A percentile compares a stretch with the other conserved stretches of the same genome.
Evolutionary conservation across 441 rosid genomes (phyloP).

Genomic region (California macrophylla): DNA sequence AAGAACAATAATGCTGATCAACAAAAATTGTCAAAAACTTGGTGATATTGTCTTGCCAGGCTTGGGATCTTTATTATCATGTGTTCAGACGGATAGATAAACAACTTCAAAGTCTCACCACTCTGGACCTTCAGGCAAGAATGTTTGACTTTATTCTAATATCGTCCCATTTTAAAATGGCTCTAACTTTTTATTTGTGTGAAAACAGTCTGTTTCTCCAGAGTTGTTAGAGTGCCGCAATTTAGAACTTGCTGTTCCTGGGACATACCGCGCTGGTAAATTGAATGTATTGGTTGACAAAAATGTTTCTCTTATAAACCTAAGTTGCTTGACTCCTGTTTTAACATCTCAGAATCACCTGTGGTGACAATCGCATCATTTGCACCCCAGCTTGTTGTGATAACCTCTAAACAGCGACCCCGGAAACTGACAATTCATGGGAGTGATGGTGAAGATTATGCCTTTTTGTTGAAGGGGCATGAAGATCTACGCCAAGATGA

Average conservation of each 20-base stretch:
- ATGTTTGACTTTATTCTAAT: slow-evolving; percentile 10
- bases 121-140: slow-evolving; percentile 87
- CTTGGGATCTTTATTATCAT: slow-evolving; percentile 97
- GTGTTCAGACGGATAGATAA: slow-evolving; percentile 93
- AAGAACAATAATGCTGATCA: no score
- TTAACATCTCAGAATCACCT: slow-evolving; percentile 50
- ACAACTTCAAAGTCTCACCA: slow-evolving; percentile 85
- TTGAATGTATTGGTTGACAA: slow-evolving; percentile 8
- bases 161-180: slow-evolving; percentile 12
- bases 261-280: slow-evolving; percentile 89
- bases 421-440: slow-evolving; percentile 95
- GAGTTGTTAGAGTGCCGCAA: slow-evolving; percentile 80
- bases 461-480: slow-evolving; percentile 94
- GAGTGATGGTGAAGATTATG: slow-evolving; percentile 84
- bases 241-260: slow-evolving; percentile 98
- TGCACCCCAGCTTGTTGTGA: slow-evolving; percentile 84
- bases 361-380: slow-evolving; percentile 89
- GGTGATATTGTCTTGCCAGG: slow-evolving; percentile 27
- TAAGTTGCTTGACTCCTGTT: background rate
- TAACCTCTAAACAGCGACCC: slow-evolving; percentile 92
- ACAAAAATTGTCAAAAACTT: background rate
- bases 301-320: slow-evolving; percentile 9
- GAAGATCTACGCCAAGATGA: slow-evolving; percentile 99
- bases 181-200: slow-evolving; percentile 23
- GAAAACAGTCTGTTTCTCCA: slow-evolving; percentile 83